Evolutionary conservation across 805 yeast genomes (phyloP), one percentile per base, ranked within the genome.

Genomic region (Osmozyma mogii): DNA sequence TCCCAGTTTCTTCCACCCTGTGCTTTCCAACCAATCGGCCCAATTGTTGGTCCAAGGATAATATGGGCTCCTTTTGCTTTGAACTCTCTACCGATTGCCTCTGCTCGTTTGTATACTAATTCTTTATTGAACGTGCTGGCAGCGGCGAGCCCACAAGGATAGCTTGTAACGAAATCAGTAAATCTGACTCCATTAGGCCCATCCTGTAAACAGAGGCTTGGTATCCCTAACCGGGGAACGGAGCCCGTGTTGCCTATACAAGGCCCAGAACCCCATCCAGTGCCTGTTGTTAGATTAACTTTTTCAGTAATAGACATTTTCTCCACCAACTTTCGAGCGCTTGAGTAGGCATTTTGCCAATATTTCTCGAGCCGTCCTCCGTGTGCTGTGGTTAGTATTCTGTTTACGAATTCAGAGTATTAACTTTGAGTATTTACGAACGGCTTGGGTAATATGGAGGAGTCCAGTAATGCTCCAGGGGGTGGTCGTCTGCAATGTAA

Each of bases 1-100:
- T 75, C 81, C 78, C 80, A 74, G 49, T 69, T 71, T 40, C 81
- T 57, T 5, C 83, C 82, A 14, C 78, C 82, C 23, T 68, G 69
- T 4, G 79, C 81, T 41, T 74, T 69, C 20, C 62, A 56, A 0
- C 82, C 83, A 25, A 75, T 60, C 8, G 82, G 82, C 0, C 80
- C 81, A 22, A 71, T 56, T 3, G 61, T 58, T 1, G 82, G 83
- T 0, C 78, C 80, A 12, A 75, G 53, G 9, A 70, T 59, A 21
- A 72, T 58, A 43, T 74, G 68, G 10, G 70, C 73, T 15, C 79
- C 79, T 44, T 74, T 75, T 3, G 45, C 52, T 37, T 61, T 63
- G 36, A 65, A 68, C 45, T 75, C 82, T 37, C 58, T 54, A 4
- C 79, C 82, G 32, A 75, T 50, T 2, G 78, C 78, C 37, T 65